phyloP scores from a whole-genome alignment of 1,284 basidiomycete genomes.

The Cutaneotrichosporon sp. region DNA sequence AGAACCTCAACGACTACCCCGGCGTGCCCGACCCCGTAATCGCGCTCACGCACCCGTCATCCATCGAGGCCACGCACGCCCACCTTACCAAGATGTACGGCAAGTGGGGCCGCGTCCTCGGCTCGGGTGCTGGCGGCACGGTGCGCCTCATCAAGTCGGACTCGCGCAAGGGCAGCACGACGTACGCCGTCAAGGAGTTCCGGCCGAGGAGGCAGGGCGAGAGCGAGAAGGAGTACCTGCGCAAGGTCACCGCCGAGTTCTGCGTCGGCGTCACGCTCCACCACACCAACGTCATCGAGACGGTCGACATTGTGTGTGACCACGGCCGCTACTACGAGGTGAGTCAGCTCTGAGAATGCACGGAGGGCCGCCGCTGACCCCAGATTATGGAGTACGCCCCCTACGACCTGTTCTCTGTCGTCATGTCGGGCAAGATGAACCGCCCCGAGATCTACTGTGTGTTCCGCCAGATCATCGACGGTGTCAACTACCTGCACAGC shows the following conservation, averaged over 20 bases:
- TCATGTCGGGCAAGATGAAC: slow-evolving; percentile 99
- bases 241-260: slow-evolving; percentile 98
- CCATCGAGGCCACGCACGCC: slow-evolving; percentile 80
- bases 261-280: slow-evolving; percentile 94
- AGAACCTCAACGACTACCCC: slow-evolving; percentile 44
- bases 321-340: slow-evolving; percentile 99
- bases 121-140: slow-evolving; percentile 95
- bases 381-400: slow-evolving; percentile 99
- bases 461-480: slow-evolving; percentile 97
- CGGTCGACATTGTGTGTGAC: slow-evolving; percentile 97
- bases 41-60: slow-evolving; percentile 53
- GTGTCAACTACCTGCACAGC: slow-evolving; percentile 96
- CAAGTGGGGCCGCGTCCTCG: slow-evolving; percentile 95
- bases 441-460: slow-evolving; percentile 99
- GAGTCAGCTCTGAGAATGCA: too few relatives aligned
- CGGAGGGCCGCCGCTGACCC: slow-evolving; percentile 17
- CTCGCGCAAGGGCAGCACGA: slow-evolving; percentile 72
- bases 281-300: slow-evolving; percentile 97
- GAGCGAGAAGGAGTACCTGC: slow-evolving; percentile 95
- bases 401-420: slow-evolving; percentile 96
- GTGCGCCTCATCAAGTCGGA: slow-evolving; percentile 92
- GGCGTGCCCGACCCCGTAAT: slow-evolving; percentile 51
- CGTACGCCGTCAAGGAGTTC: slow-evolving; percentile 98
- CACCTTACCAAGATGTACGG: slow-evolving; percentile 98
- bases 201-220: slow-evolving; percentile 84